These are phyloP conservation scores for Coelastrella sp. DNA, from an alignment of 139 green algal species.

Conservation along the genomic window DNA sequence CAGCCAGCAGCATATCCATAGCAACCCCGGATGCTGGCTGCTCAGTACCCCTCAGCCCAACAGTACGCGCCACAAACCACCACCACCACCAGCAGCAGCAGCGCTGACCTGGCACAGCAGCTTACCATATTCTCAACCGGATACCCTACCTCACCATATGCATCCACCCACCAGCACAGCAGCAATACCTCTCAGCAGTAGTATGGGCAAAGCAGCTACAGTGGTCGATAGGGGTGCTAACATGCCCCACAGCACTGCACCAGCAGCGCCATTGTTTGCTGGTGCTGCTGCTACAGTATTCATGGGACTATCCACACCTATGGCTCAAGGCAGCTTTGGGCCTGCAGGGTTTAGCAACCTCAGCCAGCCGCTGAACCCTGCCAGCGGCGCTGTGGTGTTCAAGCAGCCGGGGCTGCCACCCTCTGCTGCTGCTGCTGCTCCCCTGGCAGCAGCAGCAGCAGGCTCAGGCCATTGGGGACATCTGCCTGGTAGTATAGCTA, in stretches of 20 bases:
- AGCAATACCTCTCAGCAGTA: neutral
- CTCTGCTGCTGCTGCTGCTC: neutral
- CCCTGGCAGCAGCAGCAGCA: neutral
- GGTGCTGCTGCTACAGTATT: neutral
- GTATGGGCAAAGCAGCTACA: neutral
- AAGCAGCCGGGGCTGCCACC: neutral
- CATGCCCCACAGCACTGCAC: too few relatives aligned
- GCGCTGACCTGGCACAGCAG: neutral
- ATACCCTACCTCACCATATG: too few relatives aligned
- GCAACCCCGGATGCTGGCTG: neutral
- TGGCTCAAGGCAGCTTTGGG: neutral
- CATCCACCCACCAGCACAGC: neutral
- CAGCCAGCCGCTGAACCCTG: neutral
- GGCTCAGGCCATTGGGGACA: neutral
- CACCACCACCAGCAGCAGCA: neutral
- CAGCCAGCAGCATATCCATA: neutral
- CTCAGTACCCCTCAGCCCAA: neutral
- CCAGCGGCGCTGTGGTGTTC: neutral
- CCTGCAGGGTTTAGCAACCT: neutral
- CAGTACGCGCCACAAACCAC: neutral
- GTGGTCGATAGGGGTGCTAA: neutral
- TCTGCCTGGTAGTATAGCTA: neutral
- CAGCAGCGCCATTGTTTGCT: neutral
- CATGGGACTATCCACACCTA: neutral
- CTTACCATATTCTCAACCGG: neutral